Evolutionary conservation across 192 early-diverging fungal genomes (phyloP).

Genomic region (Geranomyces michiganensis): DNA sequence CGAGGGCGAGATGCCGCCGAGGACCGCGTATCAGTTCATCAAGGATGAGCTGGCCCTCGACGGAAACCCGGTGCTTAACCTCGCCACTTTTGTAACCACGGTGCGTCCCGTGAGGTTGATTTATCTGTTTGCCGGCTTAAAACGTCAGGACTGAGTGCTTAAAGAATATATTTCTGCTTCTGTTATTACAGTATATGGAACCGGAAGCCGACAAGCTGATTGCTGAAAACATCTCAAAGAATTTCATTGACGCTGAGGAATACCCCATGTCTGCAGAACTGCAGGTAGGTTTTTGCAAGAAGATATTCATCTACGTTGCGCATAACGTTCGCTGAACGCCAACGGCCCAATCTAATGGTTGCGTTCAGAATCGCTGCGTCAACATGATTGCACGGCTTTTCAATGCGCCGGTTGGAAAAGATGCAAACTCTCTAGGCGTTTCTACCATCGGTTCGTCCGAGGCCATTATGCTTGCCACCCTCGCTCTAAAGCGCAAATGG

Average conservation of each 20-base stretch:
- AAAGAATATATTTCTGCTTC: too few relatives aligned
- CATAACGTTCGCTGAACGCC: background rate
- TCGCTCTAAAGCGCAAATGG: slow-evolving; percentile 84
- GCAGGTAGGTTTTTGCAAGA: slow-evolving; percentile 36
- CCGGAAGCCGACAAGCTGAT: slow-evolving; percentile 80
- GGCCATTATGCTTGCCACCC: slow-evolving; percentile 73
- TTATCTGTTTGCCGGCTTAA: too few relatives aligned
- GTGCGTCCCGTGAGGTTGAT: too few relatives aligned
- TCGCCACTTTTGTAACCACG: slow-evolving; percentile 79
- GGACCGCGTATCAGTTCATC: slow-evolving; percentile 68
- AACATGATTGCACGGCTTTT: slow-evolving; percentile 73
- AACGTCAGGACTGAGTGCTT: too few relatives aligned
- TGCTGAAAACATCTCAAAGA: slow-evolving; percentile 74
- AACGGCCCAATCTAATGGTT: background rate
- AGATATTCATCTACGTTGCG: background rate
- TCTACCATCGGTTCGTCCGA: slow-evolving; percentile 81
- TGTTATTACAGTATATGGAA: slow-evolving; percentile 68
- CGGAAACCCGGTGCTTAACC: slow-evolving; percentile 75
- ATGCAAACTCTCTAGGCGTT: slow-evolving; percentile 60
- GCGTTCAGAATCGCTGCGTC: slow-evolving; percentile 59
- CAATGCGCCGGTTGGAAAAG: slow-evolving; percentile 46
- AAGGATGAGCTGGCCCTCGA: slow-evolving; percentile 76
- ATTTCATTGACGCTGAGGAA: slow-evolving; percentile 73
- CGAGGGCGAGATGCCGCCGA: slow-evolving; percentile 20
- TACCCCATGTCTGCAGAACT: slow-evolving; percentile 69